Percentiles rank a stretch among this genome's conserved stretches.
Evolutionary conservation across 1,284 basidiomycete species (phyloP).

Genomic region (Paramarasmius palmivorus): DNA sequence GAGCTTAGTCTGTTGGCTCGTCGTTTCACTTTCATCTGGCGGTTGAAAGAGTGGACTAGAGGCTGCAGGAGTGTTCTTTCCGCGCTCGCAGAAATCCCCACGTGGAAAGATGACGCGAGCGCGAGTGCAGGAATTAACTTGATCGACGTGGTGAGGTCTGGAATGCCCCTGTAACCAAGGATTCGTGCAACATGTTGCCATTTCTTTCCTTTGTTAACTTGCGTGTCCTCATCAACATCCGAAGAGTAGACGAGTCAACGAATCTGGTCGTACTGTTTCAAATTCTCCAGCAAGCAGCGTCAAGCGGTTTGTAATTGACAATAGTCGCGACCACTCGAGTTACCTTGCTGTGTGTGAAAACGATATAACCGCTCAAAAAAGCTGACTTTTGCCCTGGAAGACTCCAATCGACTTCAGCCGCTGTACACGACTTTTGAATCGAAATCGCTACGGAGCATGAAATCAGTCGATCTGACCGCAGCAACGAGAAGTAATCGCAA

Average conservation of each 20-base stretch:
- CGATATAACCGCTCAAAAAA: slow-evolving; percentile 96
- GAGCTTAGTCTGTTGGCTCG: slow-evolving; percentile 38
- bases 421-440: slow-evolving; percentile 95
- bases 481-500: slow-evolving; percentile 27
- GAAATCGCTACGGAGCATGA: slow-evolving; percentile 64
- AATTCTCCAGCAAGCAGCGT: slow-evolving; percentile 94
- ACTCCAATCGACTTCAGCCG: slow-evolving; percentile 97
- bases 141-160: slow-evolving; percentile 83
- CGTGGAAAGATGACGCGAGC: slow-evolving; percentile 96
- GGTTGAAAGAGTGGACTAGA: slow-evolving; percentile 82
- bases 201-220: slow-evolving; percentile 80
- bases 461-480: slow-evolving; percentile 24
- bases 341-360: slow-evolving; percentile 89
- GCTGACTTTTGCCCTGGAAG: slow-evolving; percentile 91
- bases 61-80: slow-evolving; percentile 66
- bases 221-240: slow-evolving; percentile 7
- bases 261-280: slow-evolving; percentile 57
- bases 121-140: slow-evolving; percentile 87
- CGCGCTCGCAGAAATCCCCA: slow-evolving; percentile 84
- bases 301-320: slow-evolving; percentile 89
- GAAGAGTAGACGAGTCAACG: slow-evolving; percentile 25
- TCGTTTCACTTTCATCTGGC: slow-evolving; percentile 68
- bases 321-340: slow-evolving; percentile 88
- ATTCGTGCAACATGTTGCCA: slow-evolving; percentile 86
- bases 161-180: slow-evolving; percentile 81